A percentile compares a stretch with the other conserved stretches of the same genome.
Conservation (phyloP, 2,329 filamentous ascomycete genomes). For the Beauveria sp. region DNA sequence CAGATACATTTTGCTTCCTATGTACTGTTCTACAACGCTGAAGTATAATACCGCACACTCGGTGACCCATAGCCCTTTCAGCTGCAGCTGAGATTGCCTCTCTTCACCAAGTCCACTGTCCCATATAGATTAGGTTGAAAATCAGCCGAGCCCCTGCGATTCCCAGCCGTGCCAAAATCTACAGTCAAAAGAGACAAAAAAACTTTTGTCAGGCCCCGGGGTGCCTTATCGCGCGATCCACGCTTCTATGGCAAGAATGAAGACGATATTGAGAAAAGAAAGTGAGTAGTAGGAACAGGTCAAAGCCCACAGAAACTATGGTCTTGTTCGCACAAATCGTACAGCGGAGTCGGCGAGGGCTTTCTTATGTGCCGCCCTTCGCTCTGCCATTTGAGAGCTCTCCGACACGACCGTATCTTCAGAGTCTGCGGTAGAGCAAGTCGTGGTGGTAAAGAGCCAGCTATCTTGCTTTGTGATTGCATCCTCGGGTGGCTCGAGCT, state of each 20-base stretch:
- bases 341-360: slow-evolving; percentile 9
- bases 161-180: not conserved
- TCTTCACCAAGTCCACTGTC: not conserved
- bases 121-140: not conserved
- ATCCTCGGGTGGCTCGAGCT: not conserved
- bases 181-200: not conserved
- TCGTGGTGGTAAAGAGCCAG: slow-evolving; percentile 11
- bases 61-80: not conserved
- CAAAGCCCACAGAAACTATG: not conserved
- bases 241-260: slow-evolving; percentile 1
- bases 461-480: slow-evolving; percentile 9
- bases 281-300: not conserved
- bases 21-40: not conserved
- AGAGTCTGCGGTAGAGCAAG: slow-evolving; percentile 1
- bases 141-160: not conserved
- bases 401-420: slow-evolving; percentile 9
- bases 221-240: not conserved
- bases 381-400: slow-evolving; percentile 6
- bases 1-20: not conserved
- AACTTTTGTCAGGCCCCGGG: not conserved
- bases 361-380: slow-evolving; percentile 5
- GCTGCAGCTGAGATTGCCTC: not conserved
- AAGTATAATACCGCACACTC: not conserved
- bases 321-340: slow-evolving; percentile 10
- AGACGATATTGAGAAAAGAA: slow-evolving; percentile 2